Conservation (phyloP, 495 filamentous ascomycete species). For the Opeltia flavorubescens region DNA sequence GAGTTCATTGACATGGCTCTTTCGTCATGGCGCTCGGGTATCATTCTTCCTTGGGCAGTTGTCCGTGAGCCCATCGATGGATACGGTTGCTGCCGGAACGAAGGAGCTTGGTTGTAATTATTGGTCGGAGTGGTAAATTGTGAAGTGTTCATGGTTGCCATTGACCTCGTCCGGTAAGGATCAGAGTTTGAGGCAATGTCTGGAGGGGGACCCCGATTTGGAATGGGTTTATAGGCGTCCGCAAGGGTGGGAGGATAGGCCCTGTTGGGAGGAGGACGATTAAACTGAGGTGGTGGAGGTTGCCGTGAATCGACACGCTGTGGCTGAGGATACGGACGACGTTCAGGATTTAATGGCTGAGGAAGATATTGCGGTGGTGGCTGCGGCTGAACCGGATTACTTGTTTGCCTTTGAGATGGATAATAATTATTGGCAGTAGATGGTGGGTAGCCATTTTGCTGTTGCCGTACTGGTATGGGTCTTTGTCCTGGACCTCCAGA, state of each 20-base stretch:
- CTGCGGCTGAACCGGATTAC: conserved; percentile 37
- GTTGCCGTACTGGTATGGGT: conserved; percentile 45
- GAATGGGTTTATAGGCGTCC: conserved; percentile 28
- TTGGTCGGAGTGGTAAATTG: conserved; percentile 50
- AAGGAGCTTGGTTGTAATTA: conserved; percentile 51
- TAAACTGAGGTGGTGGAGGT: conserved; percentile 41
- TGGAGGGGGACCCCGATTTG: conserved; percentile 34
- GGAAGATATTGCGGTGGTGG: conserved; percentile 49
- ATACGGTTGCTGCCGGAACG: conserved; percentile 66
- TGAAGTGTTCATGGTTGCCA: conserved; percentile 57
- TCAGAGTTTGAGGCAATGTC: conserved; percentile 71
- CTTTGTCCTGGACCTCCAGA: conserved; percentile 34
- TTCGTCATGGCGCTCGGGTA: conserved; percentile 86
- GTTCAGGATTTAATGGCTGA: conserved; percentile 44
- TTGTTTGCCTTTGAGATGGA: conserved; percentile 35
- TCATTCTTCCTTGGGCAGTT: conserved; percentile 75
- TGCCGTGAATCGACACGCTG: conserved; percentile 58
- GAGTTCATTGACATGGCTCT: conserved; percentile 91
- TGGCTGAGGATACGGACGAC: conserved; percentile 49
- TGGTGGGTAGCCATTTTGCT: conserved; percentile 30
- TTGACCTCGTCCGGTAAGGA: conserved; percentile 77
- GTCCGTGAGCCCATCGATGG: conserved; percentile 51
- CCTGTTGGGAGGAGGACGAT: conserved; percentile 39
- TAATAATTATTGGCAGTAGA: conserved; percentile 39
- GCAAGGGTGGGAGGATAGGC: conserved; percentile 34